Base-by-base conservation (phyloP, 2,329 filamentous ascomycete genomes). In the Torrubiella hemipterigena region DNA sequence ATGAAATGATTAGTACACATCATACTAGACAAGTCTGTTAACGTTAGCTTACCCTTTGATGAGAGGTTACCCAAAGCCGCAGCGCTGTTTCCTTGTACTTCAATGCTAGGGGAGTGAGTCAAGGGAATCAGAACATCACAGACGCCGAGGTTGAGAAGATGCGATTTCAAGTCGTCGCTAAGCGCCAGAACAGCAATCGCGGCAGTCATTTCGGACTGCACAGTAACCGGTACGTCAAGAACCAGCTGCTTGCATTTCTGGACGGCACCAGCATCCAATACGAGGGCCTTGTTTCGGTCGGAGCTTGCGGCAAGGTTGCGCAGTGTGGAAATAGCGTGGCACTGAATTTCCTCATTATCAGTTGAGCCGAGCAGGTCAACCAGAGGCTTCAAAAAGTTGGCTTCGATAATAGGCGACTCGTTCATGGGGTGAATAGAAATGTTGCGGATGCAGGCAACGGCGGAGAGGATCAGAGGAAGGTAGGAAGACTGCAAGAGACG, bases 181-280 rank as follows among this genome's bases (percentile, higher is more conserved):
- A 98, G 63, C 13, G 91, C 91, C 40, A 98, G 69, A 11, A 98
- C 91, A 22, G 91, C 91, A 56, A 98, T 95, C 2, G 91, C 91
- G n/a, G 91, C 91, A 5, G 91, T 98, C 91, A 98, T 98, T 56
- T 98, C 91, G 3, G 87, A 95, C 54, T 98, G 91, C 3, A 98
- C 91, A 23, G 83, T 89, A 29, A 96, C 70, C 0, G 91, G 86
- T 3, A 96, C 91, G 34, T 93, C 80, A 13, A 98, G 66, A 16
- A 98, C 87, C 31, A 98, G 69, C 51, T 96, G 85, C 59, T 95
- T 96, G 75, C 91, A 98, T 56, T 96, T 96, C 52, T 96, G 86
- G 23, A 98, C 91, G 3, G 91, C 91, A 16, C 91, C 91, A 20
- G 91, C 91, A 56, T 96, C 86, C 29, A 98, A 64, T 2, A 98